Percentiles rank a stretch among this genome's conserved stretches.
These are phyloP conservation scores for Agapanthus africanus DNA, from an alignment of 106 monocot genomes.

Conservation along the genomic window DNA sequence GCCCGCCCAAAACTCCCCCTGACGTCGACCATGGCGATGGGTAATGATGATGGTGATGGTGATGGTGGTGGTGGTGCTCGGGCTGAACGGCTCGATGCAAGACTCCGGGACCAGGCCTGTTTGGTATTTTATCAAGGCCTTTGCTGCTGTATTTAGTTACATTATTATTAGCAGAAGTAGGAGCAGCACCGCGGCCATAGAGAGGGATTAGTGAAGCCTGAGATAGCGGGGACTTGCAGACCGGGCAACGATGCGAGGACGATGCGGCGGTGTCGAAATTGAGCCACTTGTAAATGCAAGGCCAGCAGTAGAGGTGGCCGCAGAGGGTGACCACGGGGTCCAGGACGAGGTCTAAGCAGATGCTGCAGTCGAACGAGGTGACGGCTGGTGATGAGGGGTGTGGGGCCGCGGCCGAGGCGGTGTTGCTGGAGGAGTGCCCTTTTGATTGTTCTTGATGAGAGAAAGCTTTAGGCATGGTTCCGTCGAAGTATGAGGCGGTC, in stretches of 20 bases:
- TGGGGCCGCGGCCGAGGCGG: not conserved
- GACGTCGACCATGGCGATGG: not conserved
- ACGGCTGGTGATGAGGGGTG: too few relatives aligned
- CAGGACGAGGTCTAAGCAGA: slow-evolving; percentile 36
- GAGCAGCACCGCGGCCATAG: slow-evolving; percentile 16
- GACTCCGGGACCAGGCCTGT: not conserved
- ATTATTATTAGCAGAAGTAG: slow-evolving; percentile 15
- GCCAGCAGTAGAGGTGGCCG: slow-evolving; percentile 65
- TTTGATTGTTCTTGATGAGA: too few relatives aligned
- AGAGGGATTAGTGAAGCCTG: slow-evolving; percentile 14
- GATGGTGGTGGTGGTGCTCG: not conserved
- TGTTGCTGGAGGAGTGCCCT: too few relatives aligned
- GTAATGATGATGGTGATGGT: not conserved
- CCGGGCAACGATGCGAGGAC: slow-evolving; percentile 7
- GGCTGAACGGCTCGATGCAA: too few relatives aligned
- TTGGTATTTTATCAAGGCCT: too few relatives aligned
- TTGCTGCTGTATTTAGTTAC: not conserved
- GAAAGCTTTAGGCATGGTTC: too few relatives aligned
- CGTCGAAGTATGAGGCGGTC: too few relatives aligned
- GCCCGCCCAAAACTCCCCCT: slow-evolving; percentile 24
- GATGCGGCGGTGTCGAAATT: not conserved
- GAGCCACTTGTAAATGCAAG: slow-evolving; percentile 47
- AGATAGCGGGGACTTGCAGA: slow-evolving; percentile 17
- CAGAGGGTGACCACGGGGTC: slow-evolving; percentile 56
- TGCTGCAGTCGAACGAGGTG: slow-evolving; percentile 51